Evolutionary conservation across 2,329 filamentous ascomycete genomes (phyloP), one percentile per base, ranked within the genome.

Genomic region (Ceratocystis albifundus): DNA sequence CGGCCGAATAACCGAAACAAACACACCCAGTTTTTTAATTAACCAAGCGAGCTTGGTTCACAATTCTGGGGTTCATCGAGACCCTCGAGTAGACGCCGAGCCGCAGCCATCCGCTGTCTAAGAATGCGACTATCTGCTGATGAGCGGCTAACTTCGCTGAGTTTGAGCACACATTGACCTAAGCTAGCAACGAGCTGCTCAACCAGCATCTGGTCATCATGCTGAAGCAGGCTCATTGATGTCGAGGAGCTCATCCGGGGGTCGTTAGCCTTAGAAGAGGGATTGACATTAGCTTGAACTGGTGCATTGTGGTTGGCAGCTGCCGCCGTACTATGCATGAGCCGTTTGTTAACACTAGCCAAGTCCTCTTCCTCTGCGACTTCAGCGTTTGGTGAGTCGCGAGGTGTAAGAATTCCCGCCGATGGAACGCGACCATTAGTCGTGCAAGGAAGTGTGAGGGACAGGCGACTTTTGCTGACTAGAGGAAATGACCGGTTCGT

Each of bases 41-140:
- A 65, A 32, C 22, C 41, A 20, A 48, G 20, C 17, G 62, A 53
- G 15, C 44, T 65, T 7, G 66, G 41, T 36, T 45, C 53, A 7
- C 17, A 50, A 4, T n/a, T 30, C 53, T 36, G n/a, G 17, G 63
- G 45, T 25, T 79, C 79, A 69, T 86, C 81, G 68, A 85, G 77
- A 4, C 89, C 89, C 70, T 93, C 89, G 36, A 96, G 78, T 2
- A 89, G 82, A 64, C 83, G 80, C 68, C 86, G 84, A 4, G 90
- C 91, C 64, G 85, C 83, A 70, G 95, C 89, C 63, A 96, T 80
- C 70, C 88, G 81, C 69, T 88, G 79, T 68, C 90, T 80, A 74
- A 88, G 85, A 68, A 87, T 79, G 65, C 85, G 80, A 62, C 80
- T 82, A 70, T 89, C 83, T 68, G 83, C 76, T 70, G 80, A 80